Evolutionary conservation across 2,329 filamentous ascomycete species (phyloP), one percentile per base, ranked within the genome.

Genomic region (Plenodomus tracheiphilus): DNA sequence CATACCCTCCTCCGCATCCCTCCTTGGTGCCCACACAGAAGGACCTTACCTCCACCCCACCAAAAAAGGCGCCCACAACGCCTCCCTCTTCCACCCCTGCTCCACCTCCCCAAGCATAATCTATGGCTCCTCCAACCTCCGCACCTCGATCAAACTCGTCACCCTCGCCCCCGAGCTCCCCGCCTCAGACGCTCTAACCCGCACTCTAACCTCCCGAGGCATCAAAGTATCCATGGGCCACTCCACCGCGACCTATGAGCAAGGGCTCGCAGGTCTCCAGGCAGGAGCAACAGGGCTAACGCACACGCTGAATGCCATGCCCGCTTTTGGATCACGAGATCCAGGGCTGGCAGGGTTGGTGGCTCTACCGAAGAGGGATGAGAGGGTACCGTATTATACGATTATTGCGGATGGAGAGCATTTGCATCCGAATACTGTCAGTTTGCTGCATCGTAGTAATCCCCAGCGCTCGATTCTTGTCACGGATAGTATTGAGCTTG

Each of bases 11-110:
- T 74, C 74, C 4, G 80, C 81, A n/a, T 74, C 76, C 16, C 70
- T 83, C 5, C 74, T 83, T 1, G 81, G 81, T 22, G 79, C 79
- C n/a, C 81, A 83, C 58, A 73, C 74, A 16, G 81, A 83, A 74
- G 81, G 81, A 2, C 81, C 81, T 7, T 83, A 80, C 57, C 75
- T 84, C 5, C 73, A 77, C 49, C 74, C 78, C 1, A 65, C 68
- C 3, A 83, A 82, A 60, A 80, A 79, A 61, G 81, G 81, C 34
- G 80, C 80, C 6, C 80, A 83, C 61, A 75, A 78, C 51, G 64
- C 69, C 20, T 68, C 71, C 18, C 74, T 78, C 38, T 79, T 80
- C 61, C 69, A 73, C 37, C 46, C 59, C 10, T 71, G 76, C 25
- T 62, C 58, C 28, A 70, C 66, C 2, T 49, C 67, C 2, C 69